These are phyloP conservation scores for Plasmodium cynomolgi DNA, from an alignment of 169 alveolate species.

Conservation along the genomic window DNA sequence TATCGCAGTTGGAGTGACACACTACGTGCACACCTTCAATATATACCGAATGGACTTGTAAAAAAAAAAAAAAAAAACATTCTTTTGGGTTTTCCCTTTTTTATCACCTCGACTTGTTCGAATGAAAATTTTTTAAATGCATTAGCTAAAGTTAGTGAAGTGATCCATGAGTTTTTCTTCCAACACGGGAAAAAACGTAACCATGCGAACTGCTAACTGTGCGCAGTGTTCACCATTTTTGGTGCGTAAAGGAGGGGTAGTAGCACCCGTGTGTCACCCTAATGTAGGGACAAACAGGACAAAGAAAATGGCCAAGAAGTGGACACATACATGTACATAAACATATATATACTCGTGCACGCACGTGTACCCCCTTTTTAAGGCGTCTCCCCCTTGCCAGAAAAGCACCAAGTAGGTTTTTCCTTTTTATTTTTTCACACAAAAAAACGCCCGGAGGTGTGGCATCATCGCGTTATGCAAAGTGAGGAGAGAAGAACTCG, in stretches of 20 bases:
- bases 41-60: not conserved
- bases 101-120: not conserved
- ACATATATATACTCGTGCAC: not conserved
- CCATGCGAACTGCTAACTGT: not conserved
- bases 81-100: constrained; percentile 3
- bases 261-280: not conserved
- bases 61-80: not conserved
- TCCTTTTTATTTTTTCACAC: not conserved
- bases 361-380: not conserved
- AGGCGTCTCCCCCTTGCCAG: not conserved
- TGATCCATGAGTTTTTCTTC: not conserved
- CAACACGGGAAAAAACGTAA: not conserved
- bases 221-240: not conserved
- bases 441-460: not conserved
- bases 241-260: not conserved
- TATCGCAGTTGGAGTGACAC: not conserved
- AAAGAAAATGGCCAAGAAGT: not conserved
- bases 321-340: not conserved
- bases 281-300: not conserved
- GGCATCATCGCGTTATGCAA: not conserved
- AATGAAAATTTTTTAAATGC: not conserved
- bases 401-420: not conserved
- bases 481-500: not conserved
- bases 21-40: not conserved
- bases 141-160: not conserved